Evolutionary conservation across 2,329 filamentous ascomycete genomes (phyloP).

Genomic region (Fusarium protoensiforme): DNA sequence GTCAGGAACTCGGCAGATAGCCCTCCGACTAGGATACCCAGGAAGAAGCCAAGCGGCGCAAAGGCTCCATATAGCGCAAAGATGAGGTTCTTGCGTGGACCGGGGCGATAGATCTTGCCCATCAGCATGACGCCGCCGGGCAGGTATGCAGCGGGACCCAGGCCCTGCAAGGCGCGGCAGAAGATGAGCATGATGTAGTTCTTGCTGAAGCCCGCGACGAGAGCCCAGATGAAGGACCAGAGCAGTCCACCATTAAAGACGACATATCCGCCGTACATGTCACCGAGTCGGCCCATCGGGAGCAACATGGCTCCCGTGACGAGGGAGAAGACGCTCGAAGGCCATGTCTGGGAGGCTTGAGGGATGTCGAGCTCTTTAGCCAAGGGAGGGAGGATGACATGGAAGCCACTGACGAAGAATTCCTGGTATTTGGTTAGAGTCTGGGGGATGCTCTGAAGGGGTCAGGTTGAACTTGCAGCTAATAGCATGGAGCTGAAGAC

Average conservation of each 20-base stretch:
- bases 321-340: constrained; percentile 69
- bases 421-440: constrained; percentile 26
- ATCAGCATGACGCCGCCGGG: constrained; percentile 78
- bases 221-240: constrained; percentile 76
- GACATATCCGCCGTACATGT: constrained; percentile 71
- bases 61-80: constrained; percentile 69
- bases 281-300: constrained; percentile 69
- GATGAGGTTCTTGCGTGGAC: constrained; percentile 77
- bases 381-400: constrained; percentile 71
- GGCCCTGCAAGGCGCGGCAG: constrained; percentile 78
- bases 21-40: constrained; percentile 75
- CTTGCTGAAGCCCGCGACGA: constrained; percentile 76
- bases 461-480: constrained; percentile 25
- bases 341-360: constrained; percentile 71
- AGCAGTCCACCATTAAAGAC: constrained; percentile 69
- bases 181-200: constrained; percentile 78
- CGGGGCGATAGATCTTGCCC: constrained; percentile 75
- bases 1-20: constrained; percentile 67
- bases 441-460: background rate
- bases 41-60: constrained; percentile 68
- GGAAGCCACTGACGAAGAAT: constrained; percentile 44
- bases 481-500: constrained; percentile 41
- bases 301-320: constrained; percentile 69
- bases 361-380: constrained; percentile 72
- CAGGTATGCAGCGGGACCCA: constrained; percentile 78